phyloP scores from a whole-genome alignment of 495 filamentous ascomycete genomes.

The Sphaerosporella brunnea region DNA sequence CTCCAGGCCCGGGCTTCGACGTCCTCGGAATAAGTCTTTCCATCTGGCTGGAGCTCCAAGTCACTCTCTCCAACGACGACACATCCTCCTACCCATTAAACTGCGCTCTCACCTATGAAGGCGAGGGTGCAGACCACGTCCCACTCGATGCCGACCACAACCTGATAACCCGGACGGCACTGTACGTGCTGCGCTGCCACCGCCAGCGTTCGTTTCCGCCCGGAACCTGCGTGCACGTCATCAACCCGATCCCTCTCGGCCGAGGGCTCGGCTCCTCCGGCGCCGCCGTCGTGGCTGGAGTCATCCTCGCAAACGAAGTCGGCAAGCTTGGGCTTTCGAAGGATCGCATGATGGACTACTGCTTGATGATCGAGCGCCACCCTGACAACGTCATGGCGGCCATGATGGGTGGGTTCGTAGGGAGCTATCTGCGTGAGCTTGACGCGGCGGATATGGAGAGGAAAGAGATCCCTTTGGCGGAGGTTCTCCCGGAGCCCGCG shows the following conservation, averaged over 20 bases:
- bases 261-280: slow-evolving; percentile 83
- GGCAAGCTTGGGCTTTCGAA: slow-evolving; percentile 62
- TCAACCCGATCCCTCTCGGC: slow-evolving; percentile 81
- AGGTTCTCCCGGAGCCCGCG: slow-evolving; percentile 71
- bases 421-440: slow-evolving; percentile 82
- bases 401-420: slow-evolving; percentile 90
- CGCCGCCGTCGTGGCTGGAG: slow-evolving; percentile 85
- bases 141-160: slow-evolving; percentile 62
- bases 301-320: slow-evolving; percentile 76
- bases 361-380: slow-evolving; percentile 91
- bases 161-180: slow-evolving; percentile 72
- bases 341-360: slow-evolving; percentile 79
- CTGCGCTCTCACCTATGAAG: slow-evolving; percentile 78
- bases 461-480: slow-evolving; percentile 85
- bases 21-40: slow-evolving; percentile 88
- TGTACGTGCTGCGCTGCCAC: slow-evolving; percentile 88
- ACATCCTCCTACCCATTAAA: slow-evolving; percentile 49
- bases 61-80: slow-evolving; percentile 33
- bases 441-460: slow-evolving; percentile 66
- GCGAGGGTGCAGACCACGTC: slow-evolving; percentile 56
- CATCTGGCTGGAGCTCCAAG: slow-evolving; percentile 68
- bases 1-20: slow-evolving; percentile 70
- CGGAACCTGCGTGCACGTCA: slow-evolving; percentile 79
- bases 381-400: slow-evolving; percentile 94
- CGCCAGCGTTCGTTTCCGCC: slow-evolving; percentile 59